phyloP scores from a whole-genome alignment of 768 basidiomycete genomes.

The Mycena rosella region DNA sequence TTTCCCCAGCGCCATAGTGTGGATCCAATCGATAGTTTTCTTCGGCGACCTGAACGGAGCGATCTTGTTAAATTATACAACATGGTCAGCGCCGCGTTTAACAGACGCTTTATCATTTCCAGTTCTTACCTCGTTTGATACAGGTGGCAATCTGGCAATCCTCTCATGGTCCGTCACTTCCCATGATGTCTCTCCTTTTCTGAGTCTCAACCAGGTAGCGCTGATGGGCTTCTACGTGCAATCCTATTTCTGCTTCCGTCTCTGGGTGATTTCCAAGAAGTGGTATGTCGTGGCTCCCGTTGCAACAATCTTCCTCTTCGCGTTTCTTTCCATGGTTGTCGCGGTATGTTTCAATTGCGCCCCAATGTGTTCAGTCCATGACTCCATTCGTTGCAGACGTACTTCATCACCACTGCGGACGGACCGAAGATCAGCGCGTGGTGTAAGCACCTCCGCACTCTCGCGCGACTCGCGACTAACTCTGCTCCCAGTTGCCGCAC shows the following conservation, averaged over 20 bases:
- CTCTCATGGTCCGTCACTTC: constrained; percentile 42
- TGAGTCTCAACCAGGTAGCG: constrained; percentile 41
- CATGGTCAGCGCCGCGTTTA: too few relatives aligned
- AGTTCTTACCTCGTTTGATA: too few relatives aligned
- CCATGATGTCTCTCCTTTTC: background rate
- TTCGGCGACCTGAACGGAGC: constrained; percentile 4
- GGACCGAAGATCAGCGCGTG: background rate
- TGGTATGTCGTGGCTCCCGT: constrained; percentile 42
- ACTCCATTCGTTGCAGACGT: background rate
- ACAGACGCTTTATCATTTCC: too few relatives aligned
- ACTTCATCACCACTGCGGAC: background rate
- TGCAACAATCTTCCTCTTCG: constrained; percentile 41
- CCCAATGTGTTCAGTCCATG: too few relatives aligned
- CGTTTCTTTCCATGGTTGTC: constrained; percentile 42
- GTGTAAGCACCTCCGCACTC: background rate
- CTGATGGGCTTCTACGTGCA: constrained; percentile 49
- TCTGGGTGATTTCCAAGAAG: constrained; percentile 45
- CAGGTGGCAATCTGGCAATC: constrained; percentile 11
- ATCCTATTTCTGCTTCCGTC: constrained; percentile 46
- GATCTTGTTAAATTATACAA: background rate
- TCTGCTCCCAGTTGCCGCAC: background rate
- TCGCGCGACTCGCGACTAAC: background rate
- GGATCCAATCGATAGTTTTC: background rate
- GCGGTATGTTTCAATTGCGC: constrained; percentile 34
- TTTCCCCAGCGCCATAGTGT: background rate